Conservation (phyloP, 2,329 filamentous ascomycete genomes). For the Penicillium brasilianum region DNA sequence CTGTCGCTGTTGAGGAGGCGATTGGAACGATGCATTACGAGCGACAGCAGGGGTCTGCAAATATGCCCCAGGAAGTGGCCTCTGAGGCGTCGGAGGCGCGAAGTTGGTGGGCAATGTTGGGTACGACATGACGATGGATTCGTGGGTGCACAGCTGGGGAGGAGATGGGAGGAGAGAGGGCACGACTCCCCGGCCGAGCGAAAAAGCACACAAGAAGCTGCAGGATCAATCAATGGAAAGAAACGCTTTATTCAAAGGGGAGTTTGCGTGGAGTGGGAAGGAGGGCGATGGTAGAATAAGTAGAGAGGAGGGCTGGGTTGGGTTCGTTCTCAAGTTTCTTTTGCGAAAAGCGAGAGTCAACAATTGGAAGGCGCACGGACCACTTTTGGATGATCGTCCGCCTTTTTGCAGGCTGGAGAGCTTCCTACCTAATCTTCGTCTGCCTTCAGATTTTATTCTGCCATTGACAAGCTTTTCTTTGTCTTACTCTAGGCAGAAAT, state of each 20-base stretch:
- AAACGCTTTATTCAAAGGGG: conserved; percentile 5
- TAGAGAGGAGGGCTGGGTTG: conserved; percentile 13
- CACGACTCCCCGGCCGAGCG: conserved; percentile 27
- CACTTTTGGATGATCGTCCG: conserved; percentile 31
- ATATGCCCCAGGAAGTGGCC: conserved; percentile 50
- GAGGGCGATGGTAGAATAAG: conserved; percentile 11
- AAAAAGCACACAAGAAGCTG: conserved; percentile 17
- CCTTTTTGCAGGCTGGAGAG: conserved; percentile 18
- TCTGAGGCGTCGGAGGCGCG: conserved; percentile 42
- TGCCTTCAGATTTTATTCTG: not conserved
- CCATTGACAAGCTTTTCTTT: conserved; percentile 2
- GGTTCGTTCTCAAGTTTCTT: conserved; percentile 24
- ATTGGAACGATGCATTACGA: conserved; percentile 35
- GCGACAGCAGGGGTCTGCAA: conserved; percentile 48
- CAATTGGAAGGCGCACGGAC: conserved; percentile 41
- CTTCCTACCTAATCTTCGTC: conserved; percentile 2
- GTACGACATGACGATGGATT: conserved; percentile 47
- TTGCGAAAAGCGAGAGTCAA: conserved; percentile 31
- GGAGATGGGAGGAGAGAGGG: conserved; percentile 24
- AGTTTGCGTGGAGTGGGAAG: conserved; percentile 1
- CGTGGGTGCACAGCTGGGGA: conserved; percentile 17
- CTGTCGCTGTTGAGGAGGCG: conserved; percentile 14
- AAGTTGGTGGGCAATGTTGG: conserved; percentile 41
- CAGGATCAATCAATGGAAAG: conserved; percentile 14
- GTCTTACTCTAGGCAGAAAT: not conserved